Percentiles rank a stretch among this genome's conserved stretches.
phyloP scores from a whole-genome alignment of 805 yeast species.

The Saccharomyces kudriavzevii region DNA sequence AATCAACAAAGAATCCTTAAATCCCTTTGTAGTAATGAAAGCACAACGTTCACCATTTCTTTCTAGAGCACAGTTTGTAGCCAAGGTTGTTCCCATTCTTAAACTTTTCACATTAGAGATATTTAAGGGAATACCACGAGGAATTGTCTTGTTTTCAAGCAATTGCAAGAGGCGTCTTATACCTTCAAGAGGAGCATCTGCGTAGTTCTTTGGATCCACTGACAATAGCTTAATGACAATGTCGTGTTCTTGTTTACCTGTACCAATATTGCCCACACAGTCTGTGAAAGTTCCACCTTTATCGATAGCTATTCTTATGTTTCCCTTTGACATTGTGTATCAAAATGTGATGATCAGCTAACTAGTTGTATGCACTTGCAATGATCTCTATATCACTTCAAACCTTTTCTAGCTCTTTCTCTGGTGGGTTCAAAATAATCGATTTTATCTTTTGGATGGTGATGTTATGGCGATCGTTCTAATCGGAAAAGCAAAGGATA shows the following conservation, averaged over 20 bases:
- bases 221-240: slow-evolving; percentile 71
- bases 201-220: slow-evolving; percentile 80
- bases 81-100: slow-evolving; percentile 91
- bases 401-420: background rate
- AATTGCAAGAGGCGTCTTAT: slow-evolving; percentile 68
- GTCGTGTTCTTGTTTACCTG: slow-evolving; percentile 45
- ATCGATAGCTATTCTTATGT: slow-evolving; percentile 38
- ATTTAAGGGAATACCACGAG: slow-evolving; percentile 54
- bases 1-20: slow-evolving; percentile 69
- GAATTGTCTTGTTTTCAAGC: slow-evolving; percentile 45
- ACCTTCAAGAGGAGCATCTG: slow-evolving; percentile 90
- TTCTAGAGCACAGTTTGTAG: slow-evolving; percentile 89
- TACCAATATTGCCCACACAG: slow-evolving; percentile 44
- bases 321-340: background rate
- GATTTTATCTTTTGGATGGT: background rate
- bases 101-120: slow-evolving; percentile 57
- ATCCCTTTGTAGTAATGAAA: slow-evolving; percentile 79
- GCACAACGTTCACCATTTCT: slow-evolving; percentile 88
- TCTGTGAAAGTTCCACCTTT: slow-evolving; percentile 94
- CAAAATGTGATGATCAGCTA: background rate
- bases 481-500: background rate
- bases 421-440: background rate
- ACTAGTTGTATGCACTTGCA: too few species aligned
- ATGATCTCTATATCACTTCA: too few species aligned
- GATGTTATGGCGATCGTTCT: background rate